phyloP scores from a whole-genome alignment of 345 rosid species.

The Eucalyptus erythrocorys region DNA sequence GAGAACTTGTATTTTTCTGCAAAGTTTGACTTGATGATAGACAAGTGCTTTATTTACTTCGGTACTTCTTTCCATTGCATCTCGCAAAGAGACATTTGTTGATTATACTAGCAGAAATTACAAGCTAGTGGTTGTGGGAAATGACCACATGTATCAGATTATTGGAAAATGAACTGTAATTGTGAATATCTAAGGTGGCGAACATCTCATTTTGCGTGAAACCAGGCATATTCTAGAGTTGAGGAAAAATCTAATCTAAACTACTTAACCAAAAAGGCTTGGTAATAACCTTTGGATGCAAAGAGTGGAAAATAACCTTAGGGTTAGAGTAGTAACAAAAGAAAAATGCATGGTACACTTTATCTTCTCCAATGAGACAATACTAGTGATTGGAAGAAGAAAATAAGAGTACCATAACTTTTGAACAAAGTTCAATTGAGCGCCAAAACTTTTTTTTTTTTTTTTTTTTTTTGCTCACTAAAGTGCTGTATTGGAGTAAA shows the following conservation, averaged over 20 bases:
- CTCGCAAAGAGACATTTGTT: too few species aligned
- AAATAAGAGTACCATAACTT: fast-evolving
- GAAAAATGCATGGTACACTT: too few species aligned
- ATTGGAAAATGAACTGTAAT: not conserved
- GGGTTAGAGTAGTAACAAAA: too few species aligned
- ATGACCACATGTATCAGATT: not conserved
- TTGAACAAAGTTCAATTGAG: too few species aligned
- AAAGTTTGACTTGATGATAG: too few species aligned
- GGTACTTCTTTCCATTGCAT: too few species aligned
- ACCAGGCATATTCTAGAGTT: fast-evolving
- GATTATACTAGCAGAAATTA: fast-evolving
- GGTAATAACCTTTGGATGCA: too few species aligned
- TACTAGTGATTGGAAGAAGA: too few species aligned
- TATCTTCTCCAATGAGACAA: too few species aligned
- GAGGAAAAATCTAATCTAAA: fast-evolving
- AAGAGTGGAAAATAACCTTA: fast-evolving
- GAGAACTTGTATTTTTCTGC: too few species aligned
- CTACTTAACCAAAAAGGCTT: fast-evolving
- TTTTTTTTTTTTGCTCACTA: too few species aligned
- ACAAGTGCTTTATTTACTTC: too few species aligned
- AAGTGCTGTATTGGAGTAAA: fast-evolving
- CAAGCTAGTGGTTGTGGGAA: fast-evolving
- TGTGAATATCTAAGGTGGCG: fast-evolving
- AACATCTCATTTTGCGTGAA: not conserved
- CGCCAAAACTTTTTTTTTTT: fast-evolving